A percentile compares a stretch with the other conserved stretches of the same genome.
Conservation (phyloP, 805 yeast species). For the Kurtzmaniella fragi region DNA sequence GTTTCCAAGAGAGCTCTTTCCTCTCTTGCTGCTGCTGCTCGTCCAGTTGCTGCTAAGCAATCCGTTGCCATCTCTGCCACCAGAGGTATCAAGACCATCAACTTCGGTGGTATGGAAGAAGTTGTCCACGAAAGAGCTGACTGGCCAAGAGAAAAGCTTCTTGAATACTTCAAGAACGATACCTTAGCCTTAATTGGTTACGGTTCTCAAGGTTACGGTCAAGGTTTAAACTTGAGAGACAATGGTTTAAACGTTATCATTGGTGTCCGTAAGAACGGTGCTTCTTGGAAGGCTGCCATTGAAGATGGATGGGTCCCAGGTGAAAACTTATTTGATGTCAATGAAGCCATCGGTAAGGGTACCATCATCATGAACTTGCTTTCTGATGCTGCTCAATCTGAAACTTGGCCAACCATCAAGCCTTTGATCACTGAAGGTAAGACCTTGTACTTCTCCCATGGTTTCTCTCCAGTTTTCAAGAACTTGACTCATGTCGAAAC, state of each 20-base stretch:
- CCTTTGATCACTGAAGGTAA: slow-evolving; percentile 95
- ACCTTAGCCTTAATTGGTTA: slow-evolving; percentile 97
- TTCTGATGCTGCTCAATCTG: slow-evolving; percentile 99
- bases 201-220: slow-evolving; percentile 99
- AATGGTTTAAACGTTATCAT: slow-evolving; percentile 95
- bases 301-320: slow-evolving; percentile 99
- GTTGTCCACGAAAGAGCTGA: slow-evolving; percentile 97
- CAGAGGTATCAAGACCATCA: slow-evolving; percentile 92
- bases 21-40: slow-evolving; percentile 37
- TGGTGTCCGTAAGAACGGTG: slow-evolving; percentile 98
- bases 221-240: slow-evolving; percentile 98
- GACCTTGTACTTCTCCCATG: slow-evolving; percentile 98
- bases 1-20: slow-evolving; percentile 66
- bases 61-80: slow-evolving; percentile 46
- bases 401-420: slow-evolving; percentile 86
- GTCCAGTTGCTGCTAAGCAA: slow-evolving; percentile 39
- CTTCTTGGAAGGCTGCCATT: slow-evolving; percentile 98
- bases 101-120: slow-evolving; percentile 95
- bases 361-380: slow-evolving; percentile 95
- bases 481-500: slow-evolving; percentile 94
- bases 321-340: slow-evolving; percentile 91
- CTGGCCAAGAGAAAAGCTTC: slow-evolving; percentile 98
- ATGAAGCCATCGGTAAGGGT: slow-evolving; percentile 90
- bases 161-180: slow-evolving; percentile 95
- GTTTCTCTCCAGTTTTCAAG: slow-evolving; percentile 99